A percentile compares a stretch with the other conserved stretches of the same genome.
Evolutionary conservation across 2,329 filamentous ascomycete genomes (phyloP).

Genomic region (Elsinoe necatrix): DNA sequence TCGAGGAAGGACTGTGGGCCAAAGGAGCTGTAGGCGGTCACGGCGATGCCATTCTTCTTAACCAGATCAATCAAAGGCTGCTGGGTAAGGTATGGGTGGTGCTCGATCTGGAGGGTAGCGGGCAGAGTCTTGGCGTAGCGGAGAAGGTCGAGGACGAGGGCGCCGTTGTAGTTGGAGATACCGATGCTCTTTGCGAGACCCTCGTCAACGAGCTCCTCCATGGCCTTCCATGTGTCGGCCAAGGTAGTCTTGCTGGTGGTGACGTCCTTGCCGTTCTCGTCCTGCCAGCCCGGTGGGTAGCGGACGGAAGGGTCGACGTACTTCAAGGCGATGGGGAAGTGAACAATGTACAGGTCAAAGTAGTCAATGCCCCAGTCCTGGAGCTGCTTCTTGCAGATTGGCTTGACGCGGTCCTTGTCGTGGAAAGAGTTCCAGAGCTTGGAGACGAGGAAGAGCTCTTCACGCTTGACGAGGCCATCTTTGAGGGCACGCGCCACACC

Average conservation of each 20-base stretch:
- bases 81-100: conserved; percentile 83
- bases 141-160: conserved; percentile 69
- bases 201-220: conserved; percentile 65
- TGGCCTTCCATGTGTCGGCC: conserved; percentile 73
- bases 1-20: conserved; percentile 72
- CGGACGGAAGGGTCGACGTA: conserved; percentile 71
- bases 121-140: conserved; percentile 67
- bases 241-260: conserved; percentile 60
- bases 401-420: conserved; percentile 66
- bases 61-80: conserved; percentile 60
- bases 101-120: conserved; percentile 77
- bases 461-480: conserved; percentile 71
- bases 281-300: conserved; percentile 71
- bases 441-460: conserved; percentile 84
- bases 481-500: conserved; percentile 71
- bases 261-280: conserved; percentile 51
- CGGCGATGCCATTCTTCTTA: conserved; percentile 58
- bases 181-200: conserved; percentile 66
- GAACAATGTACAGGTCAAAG: conserved; percentile 82
- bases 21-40: conserved; percentile 80
- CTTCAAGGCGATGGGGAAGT: conserved; percentile 81
- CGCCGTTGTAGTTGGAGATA: conserved; percentile 73
- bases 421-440: conserved; percentile 95
- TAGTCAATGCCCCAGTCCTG: conserved; percentile 79
- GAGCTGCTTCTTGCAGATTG: conserved; percentile 67